Base-by-base conservation (phyloP, 164 flowering plant genomes). In the Pachysandra terminalis region DNA sequence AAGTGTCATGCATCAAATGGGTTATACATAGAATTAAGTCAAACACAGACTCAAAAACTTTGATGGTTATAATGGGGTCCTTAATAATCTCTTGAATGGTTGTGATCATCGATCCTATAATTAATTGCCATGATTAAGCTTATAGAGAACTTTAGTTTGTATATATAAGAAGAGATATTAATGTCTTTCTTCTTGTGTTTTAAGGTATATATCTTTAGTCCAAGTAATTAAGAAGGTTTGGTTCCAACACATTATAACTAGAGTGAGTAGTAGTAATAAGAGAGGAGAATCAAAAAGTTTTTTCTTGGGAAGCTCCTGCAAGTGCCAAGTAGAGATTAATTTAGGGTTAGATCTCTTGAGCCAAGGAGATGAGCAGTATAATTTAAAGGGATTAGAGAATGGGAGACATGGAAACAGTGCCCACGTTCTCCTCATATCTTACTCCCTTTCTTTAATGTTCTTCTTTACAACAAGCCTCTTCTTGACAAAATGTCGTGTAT, bases 341-440 rank as follows among this genome's bases (percentile, higher is more conserved):
- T 79, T 84, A 81, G 79, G 76, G 74, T 24, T 64, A n/a, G 68
- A 85, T 89, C 87, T 77, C 91, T 77, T 64, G 67, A 78, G 90
- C 85, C 92, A 83, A 88, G 90, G 77, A 72, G 86, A 81, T 80
- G 80, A 80, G 58, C 69, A 65, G 19, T 72, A 73, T 81, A 68
- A 77, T 80, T 78, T 79, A 80, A 68, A 67, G 60, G 65, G 66
- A 28, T 7, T 48, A 69, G 68, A 65, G 74, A 71, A 79, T 81
- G 81, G 90, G 89, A 80, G 93, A 89, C 93, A 87, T 68, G 76
- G 89, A 78, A 85, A 87, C 97, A 90, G 81, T 75, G 16, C 94
- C 90, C 97, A 92, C 90, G 97, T 92, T 90, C 94, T 83, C 85
- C 78, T 80, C 87, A 74, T 72, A 75, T 82, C 81, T 70, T 73